A percentile compares a stretch with the other conserved stretches of the same genome.
Conservation (phyloP, 345 rosid species). For the Arabis alpina region DNA sequence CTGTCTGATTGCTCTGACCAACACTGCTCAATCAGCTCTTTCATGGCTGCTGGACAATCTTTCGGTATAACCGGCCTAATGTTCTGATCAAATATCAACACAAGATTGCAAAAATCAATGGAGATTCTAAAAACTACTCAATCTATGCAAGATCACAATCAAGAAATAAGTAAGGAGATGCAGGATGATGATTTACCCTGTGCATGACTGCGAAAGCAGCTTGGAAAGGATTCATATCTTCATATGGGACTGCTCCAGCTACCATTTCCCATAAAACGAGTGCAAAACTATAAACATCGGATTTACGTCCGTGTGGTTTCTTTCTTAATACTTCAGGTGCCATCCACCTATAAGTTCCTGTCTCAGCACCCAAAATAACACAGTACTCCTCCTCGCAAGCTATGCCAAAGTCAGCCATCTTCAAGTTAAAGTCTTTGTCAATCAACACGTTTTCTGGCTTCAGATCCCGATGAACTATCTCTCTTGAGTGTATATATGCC, state of each 20-base stretch:
- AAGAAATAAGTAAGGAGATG: not conserved
- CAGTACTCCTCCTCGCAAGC: slow-evolving; percentile 77
- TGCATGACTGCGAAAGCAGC: slow-evolving; percentile 86
- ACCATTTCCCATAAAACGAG: slow-evolving; percentile 89
- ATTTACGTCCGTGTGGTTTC: slow-evolving; percentile 65
- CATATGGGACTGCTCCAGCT: slow-evolving; percentile 79
- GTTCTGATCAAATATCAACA: slow-evolving; percentile 49
- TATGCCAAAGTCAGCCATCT: slow-evolving; percentile 91
- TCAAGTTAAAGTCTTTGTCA: slow-evolving; percentile 60
- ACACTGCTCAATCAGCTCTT: slow-evolving; percentile 75
- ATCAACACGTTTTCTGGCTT: slow-evolving; percentile 85
- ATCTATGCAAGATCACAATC: slow-evolving; percentile 6
- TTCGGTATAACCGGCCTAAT: slow-evolving; percentile 64
- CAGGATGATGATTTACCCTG: slow-evolving; percentile 50
- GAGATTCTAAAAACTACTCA: not conserved
- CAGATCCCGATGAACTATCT: slow-evolving; percentile 85
- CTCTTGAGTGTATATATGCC: slow-evolving; percentile 78
- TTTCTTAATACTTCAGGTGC: slow-evolving; percentile 85
- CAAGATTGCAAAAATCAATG: not conserved
- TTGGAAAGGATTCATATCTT: slow-evolving; percentile 75
- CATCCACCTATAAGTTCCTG: slow-evolving; percentile 92
- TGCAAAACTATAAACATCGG: slow-evolving; percentile 82
- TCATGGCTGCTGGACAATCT: slow-evolving; percentile 63
- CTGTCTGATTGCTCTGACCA: slow-evolving; percentile 74
- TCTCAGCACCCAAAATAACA: slow-evolving; percentile 64